Evolutionary conservation across 805 yeast species (phyloP).

Genomic region (Hanseniaspora nectarophila): DNA sequence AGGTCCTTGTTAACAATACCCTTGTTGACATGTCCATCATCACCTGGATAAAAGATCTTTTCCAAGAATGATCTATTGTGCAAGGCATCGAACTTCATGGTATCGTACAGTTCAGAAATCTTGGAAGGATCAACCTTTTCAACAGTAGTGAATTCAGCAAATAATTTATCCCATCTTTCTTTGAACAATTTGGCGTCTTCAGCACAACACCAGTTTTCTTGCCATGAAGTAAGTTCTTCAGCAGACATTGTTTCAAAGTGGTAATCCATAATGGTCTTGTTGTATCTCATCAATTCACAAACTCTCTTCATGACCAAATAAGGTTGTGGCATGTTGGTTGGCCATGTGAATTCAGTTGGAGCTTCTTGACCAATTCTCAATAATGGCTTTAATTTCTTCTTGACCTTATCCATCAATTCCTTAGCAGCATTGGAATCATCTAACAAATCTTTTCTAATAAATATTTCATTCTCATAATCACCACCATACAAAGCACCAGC

Average conservation of each 20-base stretch:
- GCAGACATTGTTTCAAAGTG: slow-evolving; percentile 46
- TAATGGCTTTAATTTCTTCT: slow-evolving; percentile 87
- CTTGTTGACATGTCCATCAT: slow-evolving; percentile 30
- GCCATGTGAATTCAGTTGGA: slow-evolving; percentile 97
- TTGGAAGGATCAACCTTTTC: slow-evolving; percentile 97
- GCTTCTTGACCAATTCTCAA: slow-evolving; percentile 93
- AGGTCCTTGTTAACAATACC: slow-evolving; percentile 25
- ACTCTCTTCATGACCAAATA: slow-evolving; percentile 86
- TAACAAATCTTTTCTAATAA: slow-evolving; percentile 74
- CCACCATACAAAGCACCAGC: slow-evolving; percentile 64
- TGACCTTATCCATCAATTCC: slow-evolving; percentile 93
- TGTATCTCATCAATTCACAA: slow-evolving; percentile 89
- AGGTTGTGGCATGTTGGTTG: slow-evolving; percentile 95
- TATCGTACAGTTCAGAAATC: slow-evolving; percentile 90
- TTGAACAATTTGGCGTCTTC: slow-evolving; percentile 83
- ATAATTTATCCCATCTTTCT: slow-evolving; percentile 95
- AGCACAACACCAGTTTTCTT: slow-evolving; percentile 86
- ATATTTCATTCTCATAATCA: slow-evolving; percentile 43
- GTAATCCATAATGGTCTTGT: slow-evolving; percentile 54
- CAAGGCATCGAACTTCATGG: slow-evolving; percentile 95
- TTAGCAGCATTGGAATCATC: slow-evolving; percentile 98
- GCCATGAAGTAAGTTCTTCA: slow-evolving; percentile 56
- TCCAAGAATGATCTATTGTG: slow-evolving; percentile 86
- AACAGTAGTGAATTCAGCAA: slow-evolving; percentile 78
- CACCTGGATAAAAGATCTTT: slow-evolving; percentile 56